These are phyloP conservation scores for Fraxinus latifolia DNA, from an alignment of 305 asterid genomes.

Conservation along the genomic window DNA sequence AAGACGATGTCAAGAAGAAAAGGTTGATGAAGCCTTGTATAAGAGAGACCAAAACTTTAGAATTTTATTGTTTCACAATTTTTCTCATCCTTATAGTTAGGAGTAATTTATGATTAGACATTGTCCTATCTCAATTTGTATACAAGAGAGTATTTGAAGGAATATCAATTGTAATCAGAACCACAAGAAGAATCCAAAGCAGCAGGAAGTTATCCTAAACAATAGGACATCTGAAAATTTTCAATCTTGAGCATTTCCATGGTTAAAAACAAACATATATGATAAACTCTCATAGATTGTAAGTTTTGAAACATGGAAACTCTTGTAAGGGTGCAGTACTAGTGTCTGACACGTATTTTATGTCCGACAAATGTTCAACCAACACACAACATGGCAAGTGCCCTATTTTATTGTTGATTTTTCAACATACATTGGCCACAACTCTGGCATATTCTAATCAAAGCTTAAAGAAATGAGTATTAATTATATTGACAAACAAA, in stretches of 20 bases:
- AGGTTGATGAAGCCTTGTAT: background rate
- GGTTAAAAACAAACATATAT: background rate
- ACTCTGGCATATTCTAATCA: background rate
- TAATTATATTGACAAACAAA: background rate
- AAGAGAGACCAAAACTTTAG: background rate
- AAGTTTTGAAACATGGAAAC: background rate
- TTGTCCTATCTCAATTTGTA: background rate
- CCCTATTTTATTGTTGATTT: background rate
- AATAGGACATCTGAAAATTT: background rate
- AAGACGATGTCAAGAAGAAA: slow-evolving; percentile 1
- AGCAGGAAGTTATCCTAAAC: background rate
- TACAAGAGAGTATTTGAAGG: background rate
- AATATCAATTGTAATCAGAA: background rate
- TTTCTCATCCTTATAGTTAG: background rate
- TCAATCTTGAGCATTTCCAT: background rate
- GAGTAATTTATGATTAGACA: background rate
- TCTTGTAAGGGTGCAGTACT: background rate
- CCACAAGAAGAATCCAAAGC: background rate
- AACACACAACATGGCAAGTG: background rate
- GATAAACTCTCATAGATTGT: background rate
- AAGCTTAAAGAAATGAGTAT: background rate
- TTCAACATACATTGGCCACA: background rate
- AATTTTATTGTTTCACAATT: background rate
- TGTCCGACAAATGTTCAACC: background rate
- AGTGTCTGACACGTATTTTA: background rate